Base-by-base conservation (phyloP, 495 filamentous ascomycete genomes). In the Podospora appendiculata region DNA sequence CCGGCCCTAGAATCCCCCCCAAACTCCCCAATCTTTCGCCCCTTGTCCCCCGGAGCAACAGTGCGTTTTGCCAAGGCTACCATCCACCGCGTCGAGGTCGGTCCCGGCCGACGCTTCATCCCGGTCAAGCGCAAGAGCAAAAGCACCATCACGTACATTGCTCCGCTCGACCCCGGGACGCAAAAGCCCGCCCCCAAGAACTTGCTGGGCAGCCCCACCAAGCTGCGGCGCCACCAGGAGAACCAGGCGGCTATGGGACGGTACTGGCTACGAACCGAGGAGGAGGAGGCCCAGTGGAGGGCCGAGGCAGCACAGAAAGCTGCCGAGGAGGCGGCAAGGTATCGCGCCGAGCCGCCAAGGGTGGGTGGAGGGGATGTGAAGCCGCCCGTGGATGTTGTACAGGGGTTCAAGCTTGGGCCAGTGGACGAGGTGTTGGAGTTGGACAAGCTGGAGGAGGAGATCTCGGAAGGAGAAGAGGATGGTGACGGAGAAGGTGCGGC, bases 21-120 rank as follows among this genome's bases (percentile, higher is more conserved):
- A n/a, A 41, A 25, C 13, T 52, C 57, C 0, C 59, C 59, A 4
- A 13, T 62, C 19, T 19, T 36, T n/a, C 40, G 55, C 19, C 59
- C 62, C 5, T 33, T 55, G 34, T 64, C 61, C 0, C 63, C 60
- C 3, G 54, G 52, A 39, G 54, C 61, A 4, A 66, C 62, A 1
- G 65, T 68, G n/a, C 53, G 63, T 13, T 68, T 68, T 34, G 63
- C 61, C 43, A 68, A 66, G 17, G 61, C 62, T 3, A 68, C 65
- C 1, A 54, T 66, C 9, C 65, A 68, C 54, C 43, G 58, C 9
- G 61, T 68, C 41, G 65, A 68, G 17, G 61, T 68, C 19, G 56
- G 55, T 3, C 60, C 63, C 0, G 61, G 63, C 14, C 57, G 63
- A 13, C 60, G 63, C 17, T 57, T 68, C 39, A 43, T 61, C 6